These are phyloP conservation scores for Aureobasidium subglaciale DNA, from an alignment of 2,329 filamentous ascomycete genomes.

Conservation along the genomic window DNA sequence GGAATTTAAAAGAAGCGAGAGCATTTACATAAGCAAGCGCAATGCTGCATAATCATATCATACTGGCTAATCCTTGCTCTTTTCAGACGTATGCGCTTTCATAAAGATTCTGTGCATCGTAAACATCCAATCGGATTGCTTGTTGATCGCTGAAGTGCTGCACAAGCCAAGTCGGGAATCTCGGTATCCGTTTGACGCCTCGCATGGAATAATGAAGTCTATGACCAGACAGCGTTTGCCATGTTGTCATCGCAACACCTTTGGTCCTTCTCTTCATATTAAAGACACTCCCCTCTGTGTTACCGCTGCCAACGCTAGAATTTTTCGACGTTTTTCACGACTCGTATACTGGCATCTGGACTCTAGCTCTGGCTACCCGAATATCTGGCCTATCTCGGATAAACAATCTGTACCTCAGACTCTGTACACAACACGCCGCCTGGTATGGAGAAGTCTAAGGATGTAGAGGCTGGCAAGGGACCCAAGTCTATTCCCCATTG, in stretches of 20 bases:
- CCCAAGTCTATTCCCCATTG: constrained; percentile 23
- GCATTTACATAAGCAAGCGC: neutral
- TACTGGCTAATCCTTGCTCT: too few species aligned
- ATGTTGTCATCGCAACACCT: constrained; percentile 14
- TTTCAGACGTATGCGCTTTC: too few species aligned
- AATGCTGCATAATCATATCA: too few species aligned
- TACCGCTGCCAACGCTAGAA: neutral
- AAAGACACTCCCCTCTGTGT: neutral
- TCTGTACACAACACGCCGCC: neutral
- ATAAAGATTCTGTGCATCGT: neutral
- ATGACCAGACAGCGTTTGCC: neutral
- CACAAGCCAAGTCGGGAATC: neutral
- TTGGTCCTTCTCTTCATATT: neutral
- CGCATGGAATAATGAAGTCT: constrained; percentile 1
- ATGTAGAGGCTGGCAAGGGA: constrained; percentile 25
- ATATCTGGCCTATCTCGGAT: neutral
- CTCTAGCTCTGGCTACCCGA: neutral
- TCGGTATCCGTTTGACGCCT: constrained; percentile 5
- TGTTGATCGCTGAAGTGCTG: fast-evolving
- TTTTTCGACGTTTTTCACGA: neutral
- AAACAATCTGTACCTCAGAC: neutral
- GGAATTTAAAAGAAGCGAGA: neutral
- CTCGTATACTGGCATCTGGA: neutral
- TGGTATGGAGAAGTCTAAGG: constrained; percentile 15
- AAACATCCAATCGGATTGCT: neutral